phyloP scores from a whole-genome alignment of 1,139 yeast genomes.

The Kodamaea suecica region DNA sequence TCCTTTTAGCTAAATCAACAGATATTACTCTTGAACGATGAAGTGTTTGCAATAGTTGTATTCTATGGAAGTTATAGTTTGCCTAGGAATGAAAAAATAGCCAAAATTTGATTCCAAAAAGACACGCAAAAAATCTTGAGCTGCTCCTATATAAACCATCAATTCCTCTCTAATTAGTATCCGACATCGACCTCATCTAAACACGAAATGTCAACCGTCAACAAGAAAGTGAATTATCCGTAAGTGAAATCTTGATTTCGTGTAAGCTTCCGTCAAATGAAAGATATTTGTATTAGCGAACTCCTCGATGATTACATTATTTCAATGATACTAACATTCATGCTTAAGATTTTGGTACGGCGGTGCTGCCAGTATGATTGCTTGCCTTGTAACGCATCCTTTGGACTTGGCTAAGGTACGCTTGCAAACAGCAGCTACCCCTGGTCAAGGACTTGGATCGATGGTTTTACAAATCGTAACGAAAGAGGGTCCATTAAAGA shows the following conservation, averaged over 20 bases:
- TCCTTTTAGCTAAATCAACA: too few relatives aligned
- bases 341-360: conserved; percentile 49
- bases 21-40: too few relatives aligned
- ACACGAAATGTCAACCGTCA: not conserved
- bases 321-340: conserved; percentile 13
- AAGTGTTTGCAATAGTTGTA: too few relatives aligned
- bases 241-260: conserved; percentile 12
- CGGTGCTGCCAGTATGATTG: conserved; percentile 65
- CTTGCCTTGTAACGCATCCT: conserved; percentile 67
- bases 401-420: conserved; percentile 83
- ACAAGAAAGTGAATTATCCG: conserved; percentile 16
- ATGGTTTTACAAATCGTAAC: conserved; percentile 60
- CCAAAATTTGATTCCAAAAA: too few relatives aligned
- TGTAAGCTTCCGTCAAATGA: too few relatives aligned
- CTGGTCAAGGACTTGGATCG: conserved; percentile 58
- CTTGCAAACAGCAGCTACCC: conserved; percentile 66
- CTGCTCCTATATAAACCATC: not conserved
- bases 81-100: too few relatives aligned
- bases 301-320: too few relatives aligned
- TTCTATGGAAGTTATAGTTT: too few relatives aligned
- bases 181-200: not conserved
- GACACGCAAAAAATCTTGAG: too few relatives aligned
- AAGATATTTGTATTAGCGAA: too few relatives aligned
- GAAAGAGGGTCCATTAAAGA: conserved; percentile 64
- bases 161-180: not conserved